These are phyloP conservation scores for Apiospora malaysiana DNA, from an alignment of 2,329 filamentous ascomycete species.

Conservation along the genomic window DNA sequence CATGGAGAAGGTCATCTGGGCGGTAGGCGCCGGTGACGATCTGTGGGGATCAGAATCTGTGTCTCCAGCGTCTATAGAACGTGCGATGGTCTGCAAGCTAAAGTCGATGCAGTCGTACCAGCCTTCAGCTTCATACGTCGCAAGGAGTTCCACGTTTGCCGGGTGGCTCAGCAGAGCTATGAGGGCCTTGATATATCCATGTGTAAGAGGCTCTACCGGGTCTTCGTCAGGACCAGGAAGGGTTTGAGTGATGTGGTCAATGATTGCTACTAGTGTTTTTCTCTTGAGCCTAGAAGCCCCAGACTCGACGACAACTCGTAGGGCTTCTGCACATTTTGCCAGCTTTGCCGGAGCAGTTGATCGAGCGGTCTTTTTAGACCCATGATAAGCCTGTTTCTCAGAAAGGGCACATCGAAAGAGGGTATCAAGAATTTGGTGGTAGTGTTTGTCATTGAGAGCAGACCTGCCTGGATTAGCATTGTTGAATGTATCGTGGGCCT, in stretches of 20 bases:
- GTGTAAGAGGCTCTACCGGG: slow-evolving; percentile 71
- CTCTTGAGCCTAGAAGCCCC: slow-evolving; percentile 71
- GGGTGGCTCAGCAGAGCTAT: slow-evolving; percentile 72
- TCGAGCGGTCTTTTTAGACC: slow-evolving; percentile 53
- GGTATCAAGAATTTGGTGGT: slow-evolving; percentile 79
- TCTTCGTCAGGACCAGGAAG: slow-evolving; percentile 66
- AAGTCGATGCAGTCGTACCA: slow-evolving; percentile 78
- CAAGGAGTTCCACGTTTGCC: slow-evolving; percentile 81
- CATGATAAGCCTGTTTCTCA: slow-evolving; percentile 71
- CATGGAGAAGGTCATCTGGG: slow-evolving; percentile 33
- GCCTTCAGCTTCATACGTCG: slow-evolving; percentile 57
- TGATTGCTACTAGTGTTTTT: slow-evolving; percentile 79
- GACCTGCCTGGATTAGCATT: not conserved
- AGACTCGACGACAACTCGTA: slow-evolving; percentile 75
- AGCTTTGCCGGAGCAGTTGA: slow-evolving; percentile 61
- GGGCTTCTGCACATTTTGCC: slow-evolving; percentile 69
- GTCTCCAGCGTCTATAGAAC: slow-evolving; percentile 52
- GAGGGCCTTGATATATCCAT: slow-evolving; percentile 81
- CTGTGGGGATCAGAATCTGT: slow-evolving; percentile 44
- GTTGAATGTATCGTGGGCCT: not conserved
- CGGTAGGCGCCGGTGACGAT: slow-evolving; percentile 52
- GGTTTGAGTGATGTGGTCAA: slow-evolving; percentile 82
- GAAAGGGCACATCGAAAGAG: slow-evolving; percentile 72
- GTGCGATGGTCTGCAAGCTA: slow-evolving; percentile 66
- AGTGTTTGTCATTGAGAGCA: slow-evolving; percentile 74